These are phyloP conservation scores for Clonostachys sp. DNA, from an alignment of 2,329 filamentous ascomycete species.

Conservation along the genomic window DNA sequence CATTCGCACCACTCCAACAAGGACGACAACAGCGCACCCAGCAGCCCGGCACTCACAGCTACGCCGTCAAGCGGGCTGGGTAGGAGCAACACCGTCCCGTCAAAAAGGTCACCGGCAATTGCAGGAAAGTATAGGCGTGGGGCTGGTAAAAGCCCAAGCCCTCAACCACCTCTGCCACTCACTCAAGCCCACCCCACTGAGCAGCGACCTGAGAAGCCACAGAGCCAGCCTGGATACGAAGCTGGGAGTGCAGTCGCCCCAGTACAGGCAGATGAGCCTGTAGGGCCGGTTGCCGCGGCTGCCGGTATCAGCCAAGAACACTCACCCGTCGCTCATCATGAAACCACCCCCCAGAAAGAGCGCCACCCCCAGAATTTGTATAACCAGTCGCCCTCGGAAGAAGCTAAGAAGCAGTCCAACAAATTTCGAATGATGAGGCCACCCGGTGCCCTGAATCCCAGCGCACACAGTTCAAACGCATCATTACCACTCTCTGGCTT, in stretches of 20 bases:
- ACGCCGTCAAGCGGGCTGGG: conserved; percentile 52
- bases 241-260: no score
- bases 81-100: conserved; percentile 87
- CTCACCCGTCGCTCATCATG: no score
- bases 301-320: no score
- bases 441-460: conserved; percentile 73
- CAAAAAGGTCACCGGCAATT: conserved; percentile 77
- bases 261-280: no score
- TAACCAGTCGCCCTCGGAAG: conserved; percentile 58
- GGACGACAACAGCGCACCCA: conserved; percentile 68
- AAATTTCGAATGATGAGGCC: conserved; percentile 86
- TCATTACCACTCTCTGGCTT: conserved; percentile 46
- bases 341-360: conserved; percentile 57
- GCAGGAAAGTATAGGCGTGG: conserved; percentile 58
- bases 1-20: conserved; percentile 82
- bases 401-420: conserved; percentile 72
- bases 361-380: conserved; percentile 67
- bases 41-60: conserved; percentile 50
- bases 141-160: conserved; percentile 14
- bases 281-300: no score
- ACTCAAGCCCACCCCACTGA: conserved; percentile 21
- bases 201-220: conserved; percentile 7
- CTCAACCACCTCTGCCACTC: conserved; percentile 27
- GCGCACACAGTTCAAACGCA: conserved; percentile 84
- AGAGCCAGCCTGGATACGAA: neutral